Conservation (phyloP, 768 basidiomycete genomes). For the Suillus subaureus region DNA sequence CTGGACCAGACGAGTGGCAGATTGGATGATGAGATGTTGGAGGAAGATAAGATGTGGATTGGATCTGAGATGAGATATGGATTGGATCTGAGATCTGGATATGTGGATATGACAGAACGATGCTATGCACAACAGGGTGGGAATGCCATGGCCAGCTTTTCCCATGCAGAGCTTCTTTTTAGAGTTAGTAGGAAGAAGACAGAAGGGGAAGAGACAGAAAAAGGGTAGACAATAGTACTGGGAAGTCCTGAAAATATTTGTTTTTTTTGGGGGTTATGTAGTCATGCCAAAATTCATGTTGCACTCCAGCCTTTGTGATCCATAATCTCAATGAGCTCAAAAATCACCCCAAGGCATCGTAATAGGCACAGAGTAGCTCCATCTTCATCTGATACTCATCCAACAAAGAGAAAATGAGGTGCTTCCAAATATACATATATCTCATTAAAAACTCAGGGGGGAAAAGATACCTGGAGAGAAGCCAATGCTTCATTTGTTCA, state of each 20-base stretch:
- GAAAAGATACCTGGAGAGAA: background rate
- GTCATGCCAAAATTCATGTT: background rate
- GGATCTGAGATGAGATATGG: too few relatives aligned
- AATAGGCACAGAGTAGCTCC: background rate
- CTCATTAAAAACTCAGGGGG: too few relatives aligned
- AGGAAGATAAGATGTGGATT: too few relatives aligned
- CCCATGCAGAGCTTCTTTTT: background rate
- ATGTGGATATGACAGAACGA: too few relatives aligned
- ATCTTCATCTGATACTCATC: background rate
- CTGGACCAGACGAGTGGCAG: too few relatives aligned
- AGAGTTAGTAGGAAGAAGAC: background rate
- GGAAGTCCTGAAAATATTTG: background rate
- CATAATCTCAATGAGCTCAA: background rate
- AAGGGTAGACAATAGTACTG: background rate
- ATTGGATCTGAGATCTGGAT: too few relatives aligned
- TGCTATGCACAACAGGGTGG: slow-evolving; percentile 11
- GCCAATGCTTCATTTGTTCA: background rate
- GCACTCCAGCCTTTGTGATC: background rate
- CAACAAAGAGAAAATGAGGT: background rate
- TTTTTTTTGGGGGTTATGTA: background rate
- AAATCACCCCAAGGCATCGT: background rate
- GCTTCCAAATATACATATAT: background rate
- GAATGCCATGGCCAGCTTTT: background rate
- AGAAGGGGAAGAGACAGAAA: background rate
- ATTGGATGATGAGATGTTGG: too few relatives aligned